Base-by-base conservation (phyloP, 768 basidiomycete genomes). In the Mycena capillaripes region DNA sequence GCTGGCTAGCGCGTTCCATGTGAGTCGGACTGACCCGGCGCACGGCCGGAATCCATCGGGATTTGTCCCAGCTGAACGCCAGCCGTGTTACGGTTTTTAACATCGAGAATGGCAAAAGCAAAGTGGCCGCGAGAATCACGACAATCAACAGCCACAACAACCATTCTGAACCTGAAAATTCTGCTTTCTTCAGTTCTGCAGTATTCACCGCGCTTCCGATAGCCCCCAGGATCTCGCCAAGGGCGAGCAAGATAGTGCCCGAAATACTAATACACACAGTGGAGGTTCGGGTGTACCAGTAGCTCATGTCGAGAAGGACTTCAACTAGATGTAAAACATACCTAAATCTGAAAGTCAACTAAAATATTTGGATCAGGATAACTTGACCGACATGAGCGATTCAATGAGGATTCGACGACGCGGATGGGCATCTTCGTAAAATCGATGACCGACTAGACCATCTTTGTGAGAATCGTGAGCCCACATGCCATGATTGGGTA, bases 271-370 rank as follows among this genome's bases (percentile, higher is more conserved):
- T 80, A 8, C 75, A 78, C 8, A 78, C 77, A 0, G 81, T 84
- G 1, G 83, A 80, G 17, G 73, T 79, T 30, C 81, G 81, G 0
- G 82, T 80, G 48, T 76, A 83, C 82, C 83, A 85, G 67, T 85
- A 84, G 36, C 76, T 61, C 36, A 78, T 40, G 19, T 79, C 72
- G 14, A 83, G 76, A 12, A 78, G 14, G 16, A 48, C 30, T 3
- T 44, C 60, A 32, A 75, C 9, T 16, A 72, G 19, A 23, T 48
- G 36, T 17, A 82, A 25, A 25, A 74, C 29, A 4, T 32, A 4
- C 4, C 82, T 82, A 56, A 16, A 70, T 5, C n/a, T n/a, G 17
- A 25, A 19, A 46, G 21, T 58, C n/a, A 57, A 46, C 10, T 6
- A 21, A 16, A 52, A n/a, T 29, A n/a, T 16, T 23, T 32, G n/a